phyloP scores from a whole-genome alignment of 2,329 filamentous ascomycete genomes.

The Emmonsiellopsis sp. region DNA sequence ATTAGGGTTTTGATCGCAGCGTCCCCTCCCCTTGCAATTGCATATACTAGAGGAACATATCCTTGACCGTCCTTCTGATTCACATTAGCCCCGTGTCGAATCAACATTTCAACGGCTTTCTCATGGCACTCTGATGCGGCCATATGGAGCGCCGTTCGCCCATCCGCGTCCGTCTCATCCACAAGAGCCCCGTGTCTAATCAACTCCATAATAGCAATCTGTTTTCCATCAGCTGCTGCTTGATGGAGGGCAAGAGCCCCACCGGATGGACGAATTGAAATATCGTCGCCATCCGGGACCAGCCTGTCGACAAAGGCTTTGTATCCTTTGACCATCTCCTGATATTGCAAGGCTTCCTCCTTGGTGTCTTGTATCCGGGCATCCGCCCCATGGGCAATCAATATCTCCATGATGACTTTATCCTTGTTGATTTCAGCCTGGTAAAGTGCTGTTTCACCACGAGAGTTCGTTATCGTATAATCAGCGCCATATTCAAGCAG shows the following conservation, averaged over 20 bases:
- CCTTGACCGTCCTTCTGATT: background rate
- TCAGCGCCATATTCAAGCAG: constrained; percentile 26
- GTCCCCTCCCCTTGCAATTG: too few relatives aligned
- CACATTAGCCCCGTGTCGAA: background rate
- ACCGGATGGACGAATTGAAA: too few relatives aligned
- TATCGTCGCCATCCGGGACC: too few relatives aligned
- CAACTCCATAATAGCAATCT: background rate
- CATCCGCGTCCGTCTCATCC: background rate
- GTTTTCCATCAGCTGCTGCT: background rate
- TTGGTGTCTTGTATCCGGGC: constrained; percentile 5
- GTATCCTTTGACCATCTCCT: too few relatives aligned
- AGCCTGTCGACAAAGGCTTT: too few relatives aligned
- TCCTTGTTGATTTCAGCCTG: constrained; percentile 26
- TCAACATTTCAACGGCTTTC: background rate
- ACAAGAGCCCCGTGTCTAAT: background rate
- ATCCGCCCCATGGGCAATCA: constrained; percentile 25
- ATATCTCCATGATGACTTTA: constrained; percentile 21
- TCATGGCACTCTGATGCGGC: background rate
- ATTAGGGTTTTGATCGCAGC: too few relatives aligned
- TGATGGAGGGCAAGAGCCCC: background rate
- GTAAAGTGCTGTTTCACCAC: constrained; percentile 30
- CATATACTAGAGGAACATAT: too few relatives aligned
- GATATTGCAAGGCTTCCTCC: constrained; percentile 15
- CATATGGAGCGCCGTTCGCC: background rate
- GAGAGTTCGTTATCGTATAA: constrained; percentile 22